Evolutionary conservation across 176 grass and related monocot genomes (phyloP), one percentile per base, ranked within the genome.

Genomic region (Poa pratensis): DNA sequence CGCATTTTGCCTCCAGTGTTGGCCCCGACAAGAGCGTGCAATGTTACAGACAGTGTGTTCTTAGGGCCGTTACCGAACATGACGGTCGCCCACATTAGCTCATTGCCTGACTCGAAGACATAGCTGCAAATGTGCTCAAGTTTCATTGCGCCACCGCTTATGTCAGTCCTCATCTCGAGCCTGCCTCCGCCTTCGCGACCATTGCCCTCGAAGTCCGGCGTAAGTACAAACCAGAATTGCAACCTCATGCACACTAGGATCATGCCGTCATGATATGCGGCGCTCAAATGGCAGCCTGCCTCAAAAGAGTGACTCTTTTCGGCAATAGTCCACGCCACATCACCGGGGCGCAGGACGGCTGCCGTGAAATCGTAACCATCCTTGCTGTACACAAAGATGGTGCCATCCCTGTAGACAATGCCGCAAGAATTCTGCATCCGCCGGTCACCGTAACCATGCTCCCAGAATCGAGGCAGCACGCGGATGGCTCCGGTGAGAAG

Each of bases 341-440:
- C 67, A 42, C 37, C 9, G 9, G 67, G 9, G 5, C 67, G 67
- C 18, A 69, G 9, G 39, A 71, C 12, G 10, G 68, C 67, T 12
- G 67, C 67, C 35, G 19, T 69, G 67, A 69, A 69, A 37, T 9
- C 4, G 34, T 15, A 1, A 32, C 16, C 1, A 3, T 18, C 17
- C 20, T n/a, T 6, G 37, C 8, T 42, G 67, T 69, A 69, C 18
- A 69, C 0, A 18, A 70, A 22, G 35, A 70, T 40, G 20, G 37
- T 70, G 67, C 67, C 67, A 22, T 70, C 67, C 3, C 9, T 19
- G 67, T 70, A 70, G 35, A 70, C 67, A 11, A 70, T 70, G 37
- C 67, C 67, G 2, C 35, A 9, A 14, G 46, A 13, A 0, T 4
- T 48, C 12, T 70, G 19, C 35, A 70, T 42, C 19, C 35, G 67